A percentile compares a stretch with the other conserved stretches of the same genome.
These are phyloP conservation scores for Akebia trifoliata DNA, from an alignment of 164 flowering plant genomes.

Conservation along the genomic window DNA sequence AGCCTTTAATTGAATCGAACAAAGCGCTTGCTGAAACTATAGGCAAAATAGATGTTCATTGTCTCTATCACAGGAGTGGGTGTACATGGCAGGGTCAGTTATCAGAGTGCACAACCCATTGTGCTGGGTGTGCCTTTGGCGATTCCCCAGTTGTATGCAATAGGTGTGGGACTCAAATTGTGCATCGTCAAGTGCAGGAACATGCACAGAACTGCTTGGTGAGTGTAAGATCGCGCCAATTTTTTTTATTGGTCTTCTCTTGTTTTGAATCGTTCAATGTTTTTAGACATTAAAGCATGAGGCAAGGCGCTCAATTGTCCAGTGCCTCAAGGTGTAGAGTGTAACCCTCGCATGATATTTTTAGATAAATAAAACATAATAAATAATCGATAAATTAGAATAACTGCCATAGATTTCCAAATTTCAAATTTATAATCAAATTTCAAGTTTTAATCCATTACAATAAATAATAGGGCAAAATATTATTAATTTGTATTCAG, in stretches of 20 bases:
- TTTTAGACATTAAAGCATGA: no score
- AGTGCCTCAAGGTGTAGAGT: no score
- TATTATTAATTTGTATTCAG: no score
- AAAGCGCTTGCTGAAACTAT: conserved; percentile 77
- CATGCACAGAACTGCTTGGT: conserved; percentile 94
- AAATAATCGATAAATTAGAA: no score
- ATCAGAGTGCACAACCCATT: conserved; percentile 74
- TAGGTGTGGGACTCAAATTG: conserved; percentile 78
- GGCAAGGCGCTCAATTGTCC: no score
- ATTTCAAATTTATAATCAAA: no score
- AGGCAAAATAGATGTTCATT: conserved; percentile 72
- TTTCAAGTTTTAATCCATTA: no score
- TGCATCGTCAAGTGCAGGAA: conserved; percentile 94
- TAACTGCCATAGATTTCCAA: no score
- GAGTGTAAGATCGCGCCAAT: conserved; percentile 27
- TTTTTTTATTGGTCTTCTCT: background rate
- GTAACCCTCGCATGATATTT: no score
- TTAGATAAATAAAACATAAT: no score
- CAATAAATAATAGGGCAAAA: no score
- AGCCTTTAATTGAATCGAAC: conserved; percentile 76
- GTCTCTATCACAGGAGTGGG: conserved; percentile 92
- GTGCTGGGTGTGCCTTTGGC: conserved; percentile 83
- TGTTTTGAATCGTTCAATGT: no score
- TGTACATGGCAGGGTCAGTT: conserved; percentile 94
- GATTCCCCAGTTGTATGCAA: conserved; percentile 94